Percentiles rank a stretch among this genome's conserved stretches.
These are phyloP conservation scores for Sphenostylis stenocarpa DNA, from an alignment of 306 rosid species.

Conservation along the genomic window DNA sequence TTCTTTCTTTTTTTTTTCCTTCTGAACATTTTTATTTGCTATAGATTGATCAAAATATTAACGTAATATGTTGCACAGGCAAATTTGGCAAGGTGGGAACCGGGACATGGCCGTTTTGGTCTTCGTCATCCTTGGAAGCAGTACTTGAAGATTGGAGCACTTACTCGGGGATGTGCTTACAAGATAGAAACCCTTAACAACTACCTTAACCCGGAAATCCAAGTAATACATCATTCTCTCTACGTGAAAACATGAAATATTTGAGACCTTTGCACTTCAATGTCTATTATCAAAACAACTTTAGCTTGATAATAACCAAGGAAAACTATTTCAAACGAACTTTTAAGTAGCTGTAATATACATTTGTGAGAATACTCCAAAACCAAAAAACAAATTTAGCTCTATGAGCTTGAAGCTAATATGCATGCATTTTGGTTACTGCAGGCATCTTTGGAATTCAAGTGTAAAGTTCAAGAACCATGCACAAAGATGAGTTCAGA, in stretches of 20 bases:
- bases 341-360: background rate
- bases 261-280: background rate
- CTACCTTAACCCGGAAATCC: slow-evolving; percentile 49
- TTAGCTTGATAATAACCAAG: background rate
- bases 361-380: background rate
- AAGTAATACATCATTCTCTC: slow-evolving; percentile 41
- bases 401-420: background rate
- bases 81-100: slow-evolving; percentile 95
- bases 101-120: slow-evolving; percentile 75
- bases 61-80: slow-evolving; percentile 48
- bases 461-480: slow-evolving; percentile 48
- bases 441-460: slow-evolving; percentile 55
- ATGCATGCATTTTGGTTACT: background rate
- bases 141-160: slow-evolving; percentile 75
- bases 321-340: background rate
- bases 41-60: background rate
- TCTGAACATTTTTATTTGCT: background rate
- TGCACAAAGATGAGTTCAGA: slow-evolving; percentile 67
- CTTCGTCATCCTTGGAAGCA: slow-evolving; percentile 90
- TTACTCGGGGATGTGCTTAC: slow-evolving; percentile 73
- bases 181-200: slow-evolving; percentile 68
- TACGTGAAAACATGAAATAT: background rate
- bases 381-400: background rate
- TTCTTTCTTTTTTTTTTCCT: too few relatives aligned
- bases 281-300: background rate